These are phyloP conservation scores for Rhizopogon vesiculosus DNA, from an alignment of 768 basidiomycete genomes.

Conservation along the genomic window DNA sequence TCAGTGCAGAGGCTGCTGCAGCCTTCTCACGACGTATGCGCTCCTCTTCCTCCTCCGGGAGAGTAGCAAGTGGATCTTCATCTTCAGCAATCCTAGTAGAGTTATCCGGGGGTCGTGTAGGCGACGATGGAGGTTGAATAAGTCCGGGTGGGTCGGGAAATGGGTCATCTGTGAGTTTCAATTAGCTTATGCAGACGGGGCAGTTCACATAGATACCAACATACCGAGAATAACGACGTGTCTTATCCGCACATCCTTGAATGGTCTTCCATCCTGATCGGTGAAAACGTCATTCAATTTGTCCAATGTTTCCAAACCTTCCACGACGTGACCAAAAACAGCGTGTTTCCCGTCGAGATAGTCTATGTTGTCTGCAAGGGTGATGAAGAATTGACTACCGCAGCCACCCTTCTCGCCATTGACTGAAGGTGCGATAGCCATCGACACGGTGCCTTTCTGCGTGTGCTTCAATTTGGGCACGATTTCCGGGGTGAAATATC, in stretches of 20 bases:
- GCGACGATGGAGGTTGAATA: slow-evolving; percentile 66
- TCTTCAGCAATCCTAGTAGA: slow-evolving; percentile 92
- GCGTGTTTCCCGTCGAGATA: slow-evolving; percentile 94
- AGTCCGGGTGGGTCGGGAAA: slow-evolving; percentile 85
- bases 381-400: slow-evolving; percentile 96
- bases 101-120: slow-evolving; percentile 77
- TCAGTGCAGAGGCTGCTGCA: slow-evolving; percentile 88
- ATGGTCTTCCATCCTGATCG: slow-evolving; percentile 83
- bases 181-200: not conserved
- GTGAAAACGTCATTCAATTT: slow-evolving; percentile 90
- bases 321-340: slow-evolving; percentile 94
- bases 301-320: slow-evolving; percentile 87
- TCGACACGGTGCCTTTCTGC: slow-evolving; percentile 85
- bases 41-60: slow-evolving; percentile 87
- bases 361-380: slow-evolving; percentile 84
- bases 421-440: slow-evolving; percentile 89
- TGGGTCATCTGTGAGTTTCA: slow-evolving; percentile 70
- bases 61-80: slow-evolving; percentile 79
- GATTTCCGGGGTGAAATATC: slow-evolving; percentile 88
- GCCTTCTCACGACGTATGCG: slow-evolving; percentile 78
- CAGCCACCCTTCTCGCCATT: slow-evolving; percentile 71
- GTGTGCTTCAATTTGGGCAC: slow-evolving; percentile 80
- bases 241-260: slow-evolving; percentile 91
- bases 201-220: slow-evolving; percentile 13
- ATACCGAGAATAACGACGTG: slow-evolving; percentile 94